These are phyloP conservation scores for Fusarium penzigii DNA, from an alignment of 2,329 filamentous ascomycete genomes.

Conservation along the genomic window DNA sequence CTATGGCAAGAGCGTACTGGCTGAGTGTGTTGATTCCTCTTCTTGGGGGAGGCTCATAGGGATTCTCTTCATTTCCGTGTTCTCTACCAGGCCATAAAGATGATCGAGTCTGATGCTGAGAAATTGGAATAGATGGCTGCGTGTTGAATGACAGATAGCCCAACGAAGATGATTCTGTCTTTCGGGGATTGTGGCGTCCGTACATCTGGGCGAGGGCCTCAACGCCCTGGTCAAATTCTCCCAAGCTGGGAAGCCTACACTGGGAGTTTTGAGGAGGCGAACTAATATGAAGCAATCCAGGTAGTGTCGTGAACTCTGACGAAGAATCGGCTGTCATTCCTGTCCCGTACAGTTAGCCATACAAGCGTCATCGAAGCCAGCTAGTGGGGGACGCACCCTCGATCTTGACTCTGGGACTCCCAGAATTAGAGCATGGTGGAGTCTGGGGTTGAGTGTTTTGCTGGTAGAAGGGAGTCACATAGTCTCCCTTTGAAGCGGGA, in stretches of 20 bases:
- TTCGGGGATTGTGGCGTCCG: conserved; percentile 30
- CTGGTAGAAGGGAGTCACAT: conserved; percentile 5
- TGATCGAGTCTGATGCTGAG: conserved; percentile 4
- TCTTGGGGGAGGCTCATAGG: conserved; percentile 10
- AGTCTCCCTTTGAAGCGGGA: conserved; percentile 1
- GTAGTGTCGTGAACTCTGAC: conserved; percentile 30
- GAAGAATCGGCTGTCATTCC: conserved; percentile 22
- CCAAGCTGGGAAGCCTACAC: conserved; percentile 37
- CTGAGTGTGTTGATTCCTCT: conserved; percentile 15
- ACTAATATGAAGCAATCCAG: conserved; percentile 18
- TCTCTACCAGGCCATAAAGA: conserved; percentile 19
- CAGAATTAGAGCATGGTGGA: conserved; percentile 32
- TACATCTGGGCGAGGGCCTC: conserved; percentile 36
- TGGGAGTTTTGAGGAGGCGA: conserved; percentile 17
- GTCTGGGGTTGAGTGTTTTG: conserved; percentile 21
- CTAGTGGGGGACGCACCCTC: conserved; percentile 37
- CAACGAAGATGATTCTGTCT: conserved; percentile 32
- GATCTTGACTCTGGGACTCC: conserved; percentile 36
- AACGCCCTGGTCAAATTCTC: conserved; percentile 42
- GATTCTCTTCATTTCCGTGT: conserved; percentile 9
- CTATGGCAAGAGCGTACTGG: conserved; percentile 19
- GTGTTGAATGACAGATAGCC: conserved; percentile 24
- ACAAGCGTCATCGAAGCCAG: too few relatives aligned
- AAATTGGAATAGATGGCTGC: conserved; percentile 20
- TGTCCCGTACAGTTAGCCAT: too few relatives aligned